Conservation (phyloP, 1,139 yeast species). For the Sugiyamaella sp. region DNA sequence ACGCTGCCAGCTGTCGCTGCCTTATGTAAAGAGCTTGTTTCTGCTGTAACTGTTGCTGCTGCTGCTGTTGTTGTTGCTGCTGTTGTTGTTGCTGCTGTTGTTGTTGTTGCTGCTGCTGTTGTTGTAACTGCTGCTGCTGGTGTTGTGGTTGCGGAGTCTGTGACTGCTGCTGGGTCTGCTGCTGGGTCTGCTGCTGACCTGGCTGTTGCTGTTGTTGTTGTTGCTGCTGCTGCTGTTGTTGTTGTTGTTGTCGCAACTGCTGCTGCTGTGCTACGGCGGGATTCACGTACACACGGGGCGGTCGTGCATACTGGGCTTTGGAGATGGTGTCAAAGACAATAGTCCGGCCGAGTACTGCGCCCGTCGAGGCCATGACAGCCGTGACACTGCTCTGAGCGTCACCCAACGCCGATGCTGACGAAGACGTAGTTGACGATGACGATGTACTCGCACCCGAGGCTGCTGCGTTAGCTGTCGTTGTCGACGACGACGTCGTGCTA, state of each 20-base stretch:
- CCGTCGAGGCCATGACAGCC: constrained; percentile 41
- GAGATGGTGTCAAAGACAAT: constrained; percentile 39
- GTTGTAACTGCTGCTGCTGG: constrained; percentile 25
- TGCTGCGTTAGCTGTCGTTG: not conserved
- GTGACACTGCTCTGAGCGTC: constrained; percentile 25
- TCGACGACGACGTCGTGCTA: constrained; percentile 9
- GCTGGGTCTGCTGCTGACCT: constrained; percentile 19
- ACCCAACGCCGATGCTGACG: constrained; percentile 1
- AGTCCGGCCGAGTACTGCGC: constrained; percentile 42
- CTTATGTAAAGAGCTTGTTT: constrained; percentile 32
- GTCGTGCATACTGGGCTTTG: constrained; percentile 39
- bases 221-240: constrained; percentile 32
- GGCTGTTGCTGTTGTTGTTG: constrained; percentile 22
- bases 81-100: constrained; percentile 22
- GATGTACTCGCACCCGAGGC: constrained; percentile 4
- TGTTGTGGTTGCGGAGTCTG: constrained; percentile 32
- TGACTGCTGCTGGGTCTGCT: constrained; percentile 12
- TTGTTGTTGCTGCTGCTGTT: constrained; percentile 21
- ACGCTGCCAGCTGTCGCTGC: constrained; percentile 23
- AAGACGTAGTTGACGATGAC: not conserved
- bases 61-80: constrained; percentile 20
- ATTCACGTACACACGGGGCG: constrained; percentile 38
- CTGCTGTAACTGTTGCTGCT: constrained; percentile 27
- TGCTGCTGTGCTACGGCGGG: constrained; percentile 29
- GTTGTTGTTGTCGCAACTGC: constrained; percentile 31